Conservation (phyloP, 176 grass and related monocot species). For the Pontederia crassipes region DNA sequence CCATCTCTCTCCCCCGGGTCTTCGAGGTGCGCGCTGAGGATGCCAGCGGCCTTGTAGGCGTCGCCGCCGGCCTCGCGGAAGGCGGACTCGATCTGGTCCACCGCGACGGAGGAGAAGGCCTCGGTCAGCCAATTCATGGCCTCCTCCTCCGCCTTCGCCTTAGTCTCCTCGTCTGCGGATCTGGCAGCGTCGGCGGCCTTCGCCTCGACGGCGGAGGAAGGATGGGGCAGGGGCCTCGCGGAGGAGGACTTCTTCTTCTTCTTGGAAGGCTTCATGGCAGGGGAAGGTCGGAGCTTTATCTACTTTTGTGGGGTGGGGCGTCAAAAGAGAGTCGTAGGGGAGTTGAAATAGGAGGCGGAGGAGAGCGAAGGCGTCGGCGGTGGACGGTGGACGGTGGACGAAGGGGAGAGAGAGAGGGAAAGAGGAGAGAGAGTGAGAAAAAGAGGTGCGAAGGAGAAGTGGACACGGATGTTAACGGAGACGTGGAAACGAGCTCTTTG, state of each 20-base stretch:
- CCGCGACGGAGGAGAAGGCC: constrained; percentile 44
- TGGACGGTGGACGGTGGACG: not conserved
- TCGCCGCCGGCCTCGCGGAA: constrained; percentile 50
- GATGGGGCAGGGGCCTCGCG: constrained; percentile 8
- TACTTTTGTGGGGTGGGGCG: too few relatives aligned
- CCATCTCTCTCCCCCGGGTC: not conserved
- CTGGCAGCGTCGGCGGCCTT: not conserved
- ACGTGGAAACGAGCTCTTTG: too few relatives aligned
- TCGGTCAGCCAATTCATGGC: constrained; percentile 59
- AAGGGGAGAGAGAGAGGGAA: not conserved
- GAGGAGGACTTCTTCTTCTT: constrained; percentile 32
- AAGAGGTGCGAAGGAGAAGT: too few relatives aligned
- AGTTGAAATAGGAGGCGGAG: constrained; percentile 1
- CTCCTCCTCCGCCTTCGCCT: constrained; percentile 28
- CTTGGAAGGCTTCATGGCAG: constrained; percentile 42
- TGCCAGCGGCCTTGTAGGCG: constrained; percentile 48
- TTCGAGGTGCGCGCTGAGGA: constrained; percentile 41
- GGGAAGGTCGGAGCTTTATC: too few relatives aligned
- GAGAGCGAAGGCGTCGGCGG: not conserved
- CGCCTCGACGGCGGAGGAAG: constrained; percentile 17
- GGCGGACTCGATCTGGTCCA: constrained; percentile 61
- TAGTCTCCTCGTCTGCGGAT: constrained; percentile 13
- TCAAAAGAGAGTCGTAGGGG: not conserved
- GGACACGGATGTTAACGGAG: too few relatives aligned
- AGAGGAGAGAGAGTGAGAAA: too few relatives aligned